These are phyloP conservation scores for Gryganskiella cystojenkinii DNA, from an alignment of 192 early-diverging fungal genomes.

Conservation along the genomic window DNA sequence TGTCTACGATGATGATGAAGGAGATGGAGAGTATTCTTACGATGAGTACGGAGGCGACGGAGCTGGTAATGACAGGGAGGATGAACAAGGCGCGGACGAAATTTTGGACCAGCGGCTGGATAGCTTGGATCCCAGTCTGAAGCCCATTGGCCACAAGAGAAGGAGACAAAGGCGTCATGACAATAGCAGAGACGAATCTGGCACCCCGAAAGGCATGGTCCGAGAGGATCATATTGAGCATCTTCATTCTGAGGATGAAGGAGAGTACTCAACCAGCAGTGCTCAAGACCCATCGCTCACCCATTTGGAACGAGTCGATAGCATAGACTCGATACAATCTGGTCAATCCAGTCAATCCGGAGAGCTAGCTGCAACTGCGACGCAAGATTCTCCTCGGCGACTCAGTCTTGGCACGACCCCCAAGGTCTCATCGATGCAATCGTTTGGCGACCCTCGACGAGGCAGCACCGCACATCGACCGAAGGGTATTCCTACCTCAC, in stretches of 20 bases:
- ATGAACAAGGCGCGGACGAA: not conserved
- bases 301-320: slow-evolving; percentile 9
- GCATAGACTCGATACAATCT: slow-evolving; percentile 16
- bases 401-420: not conserved
- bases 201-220: not conserved
- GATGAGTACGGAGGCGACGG: not conserved
- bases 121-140: slow-evolving; percentile 12
- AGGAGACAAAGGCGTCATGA: not conserved
- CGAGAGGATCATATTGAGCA: slow-evolving; percentile 19
- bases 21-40: slow-evolving; percentile 5
- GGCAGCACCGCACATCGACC: too few relatives aligned
- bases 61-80: slow-evolving; percentile 2
- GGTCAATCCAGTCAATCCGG: slow-evolving; percentile 3
- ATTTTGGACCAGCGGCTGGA: not conserved
- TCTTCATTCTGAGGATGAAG: slow-evolving; percentile 34
- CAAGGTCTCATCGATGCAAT: not conserved
- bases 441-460: not conserved
- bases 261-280: slow-evolving; percentile 3
- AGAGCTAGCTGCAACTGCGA: not conserved
- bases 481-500: too few relatives aligned
- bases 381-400: not conserved
- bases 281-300: not conserved
- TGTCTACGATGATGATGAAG: slow-evolving; percentile 14
- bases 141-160: not conserved
- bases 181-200: not conserved